phyloP scores from a whole-genome alignment of 106 monocot genomes.

The Dioscorea zingiberensis region DNA sequence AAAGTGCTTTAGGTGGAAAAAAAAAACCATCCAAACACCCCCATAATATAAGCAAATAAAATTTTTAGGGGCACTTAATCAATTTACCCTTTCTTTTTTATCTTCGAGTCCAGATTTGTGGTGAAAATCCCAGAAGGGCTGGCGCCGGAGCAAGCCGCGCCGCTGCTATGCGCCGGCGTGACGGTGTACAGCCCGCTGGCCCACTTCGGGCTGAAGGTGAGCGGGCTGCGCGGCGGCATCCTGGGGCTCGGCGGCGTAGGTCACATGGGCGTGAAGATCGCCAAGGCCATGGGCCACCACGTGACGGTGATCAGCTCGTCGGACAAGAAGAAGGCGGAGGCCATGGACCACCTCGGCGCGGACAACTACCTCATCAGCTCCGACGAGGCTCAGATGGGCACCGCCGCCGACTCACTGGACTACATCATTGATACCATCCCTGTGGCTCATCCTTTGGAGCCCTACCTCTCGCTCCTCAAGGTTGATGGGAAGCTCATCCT shows the following conservation, averaged over 20 bases:
- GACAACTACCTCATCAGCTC: conserved; percentile 86
- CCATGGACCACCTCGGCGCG: conserved; percentile 74
- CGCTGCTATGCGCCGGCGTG: conserved; percentile 90
- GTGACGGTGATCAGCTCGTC: conserved; percentile 98
- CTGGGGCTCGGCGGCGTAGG: conserved; percentile 93
- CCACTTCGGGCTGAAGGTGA: conserved; percentile 46
- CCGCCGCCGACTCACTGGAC: conserved; percentile 51
- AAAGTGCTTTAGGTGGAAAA: too few species aligned
- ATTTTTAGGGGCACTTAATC: too few species aligned
- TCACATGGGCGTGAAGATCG: conserved; percentile 94
- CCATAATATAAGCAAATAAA: too few species aligned
- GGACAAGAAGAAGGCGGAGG: conserved; percentile 64
- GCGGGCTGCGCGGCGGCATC: conserved; percentile 63
- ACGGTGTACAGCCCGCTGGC: conserved; percentile 93
- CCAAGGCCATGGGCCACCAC: conserved; percentile 96
- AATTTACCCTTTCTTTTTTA: too few species aligned
- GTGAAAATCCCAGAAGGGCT: conserved; percentile 80
- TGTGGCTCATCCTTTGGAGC: conserved; percentile 75
- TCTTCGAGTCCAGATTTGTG: conserved; percentile 81
- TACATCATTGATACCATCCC: conserved; percentile 97
- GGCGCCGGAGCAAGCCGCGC: conserved; percentile 83
- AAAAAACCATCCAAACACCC: too few species aligned
- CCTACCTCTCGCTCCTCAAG: conserved; percentile 75
- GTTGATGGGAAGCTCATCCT: conserved; percentile 69
- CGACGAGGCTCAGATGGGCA: conserved; percentile 43